Percentiles rank a stretch among this genome's conserved stretches.
phyloP scores from a whole-genome alignment of 805 yeast species.

The Gaillardinia entomophila region DNA sequence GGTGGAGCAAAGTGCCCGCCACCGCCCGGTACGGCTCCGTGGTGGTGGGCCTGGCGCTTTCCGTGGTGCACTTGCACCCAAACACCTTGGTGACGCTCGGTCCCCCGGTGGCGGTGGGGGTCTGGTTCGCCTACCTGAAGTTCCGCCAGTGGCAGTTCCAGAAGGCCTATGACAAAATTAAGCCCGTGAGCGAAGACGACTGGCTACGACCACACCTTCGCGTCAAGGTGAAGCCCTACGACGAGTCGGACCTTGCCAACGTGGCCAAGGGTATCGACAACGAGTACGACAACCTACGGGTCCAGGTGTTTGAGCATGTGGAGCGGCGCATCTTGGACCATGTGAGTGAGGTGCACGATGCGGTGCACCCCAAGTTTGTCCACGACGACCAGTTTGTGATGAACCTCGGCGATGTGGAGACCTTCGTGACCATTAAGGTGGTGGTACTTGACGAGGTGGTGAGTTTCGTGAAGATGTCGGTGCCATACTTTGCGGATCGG shows the following conservation, averaged over 20 bases:
- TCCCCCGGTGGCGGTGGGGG: conserved; percentile 29
- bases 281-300: conserved; percentile 29
- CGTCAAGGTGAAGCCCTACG: conserved; percentile 21
- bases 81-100: conserved; percentile 26
- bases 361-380: conserved; percentile 7
- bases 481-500: conserved; percentile 22
- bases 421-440: conserved; percentile 18
- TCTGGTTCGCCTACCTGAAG: conserved; percentile 16
- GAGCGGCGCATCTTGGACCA: conserved; percentile 23
- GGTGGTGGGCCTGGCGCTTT: conserved; percentile 18
- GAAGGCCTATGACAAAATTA: conserved; percentile 10
- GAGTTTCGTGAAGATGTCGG: conserved; percentile 28
- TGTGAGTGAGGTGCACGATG: conserved; percentile 10
- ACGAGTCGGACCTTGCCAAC: conserved; percentile 24
- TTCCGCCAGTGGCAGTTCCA: conserved; percentile 7
- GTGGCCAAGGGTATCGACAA: conserved; percentile 31
- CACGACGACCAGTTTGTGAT: conserved; percentile 26
- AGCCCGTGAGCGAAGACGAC: conserved; percentile 2
- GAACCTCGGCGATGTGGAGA: conserved; percentile 18
- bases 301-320: conserved; percentile 19
- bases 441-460: no score
- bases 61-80: conserved; percentile 31
- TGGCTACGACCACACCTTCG: conserved; percentile 3
- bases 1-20: conserved; percentile 23
- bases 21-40: conserved; percentile 23